Conservation (phyloP, 2,329 filamentous ascomycete genomes). For the Colletotrichum brevisporum region DNA sequence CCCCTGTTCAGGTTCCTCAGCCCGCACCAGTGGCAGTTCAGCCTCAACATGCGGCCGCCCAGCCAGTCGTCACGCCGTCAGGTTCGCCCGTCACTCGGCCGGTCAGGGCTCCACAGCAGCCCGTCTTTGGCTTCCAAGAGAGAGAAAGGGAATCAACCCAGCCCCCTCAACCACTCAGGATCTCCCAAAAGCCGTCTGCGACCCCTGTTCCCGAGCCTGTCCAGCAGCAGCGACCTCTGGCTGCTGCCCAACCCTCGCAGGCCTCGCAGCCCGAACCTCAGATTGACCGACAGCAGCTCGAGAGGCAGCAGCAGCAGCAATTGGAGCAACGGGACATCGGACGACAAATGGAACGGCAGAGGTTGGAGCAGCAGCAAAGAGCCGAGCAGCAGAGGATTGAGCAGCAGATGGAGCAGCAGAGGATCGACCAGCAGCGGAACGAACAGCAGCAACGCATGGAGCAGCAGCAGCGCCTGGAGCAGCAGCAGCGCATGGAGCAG, state of each 20-base stretch:
- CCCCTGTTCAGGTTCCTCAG: conserved; percentile 36
- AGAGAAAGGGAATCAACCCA: conserved; percentile 55
- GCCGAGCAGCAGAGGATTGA: conserved; percentile 42
- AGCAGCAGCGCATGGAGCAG: too few species aligned
- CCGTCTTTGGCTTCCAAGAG: conserved; percentile 60
- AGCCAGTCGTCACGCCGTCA: conserved; percentile 54
- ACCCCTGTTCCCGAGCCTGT: conserved; percentile 51
- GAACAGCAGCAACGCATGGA: conserved; percentile 35
- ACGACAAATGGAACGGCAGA: conserved; percentile 43
- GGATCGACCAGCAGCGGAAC: conserved; percentile 15
- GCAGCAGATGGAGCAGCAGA: conserved; percentile 42
- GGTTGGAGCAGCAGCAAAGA: conserved; percentile 42
- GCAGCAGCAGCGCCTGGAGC: conserved; percentile 15
- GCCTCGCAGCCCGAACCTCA: conserved; percentile 50
- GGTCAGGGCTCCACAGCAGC: conserved; percentile 57
- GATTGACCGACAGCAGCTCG: conserved; percentile 45
- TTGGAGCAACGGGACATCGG: conserved; percentile 48
- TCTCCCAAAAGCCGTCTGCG: conserved; percentile 56
- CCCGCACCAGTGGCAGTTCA: conserved; percentile 47
- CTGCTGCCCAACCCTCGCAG: conserved; percentile 53
- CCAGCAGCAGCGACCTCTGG: conserved; percentile 50
- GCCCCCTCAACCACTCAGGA: conserved; percentile 54
- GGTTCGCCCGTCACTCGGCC: conserved; percentile 63
- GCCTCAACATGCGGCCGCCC: conserved; percentile 54
- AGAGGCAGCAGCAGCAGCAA: conserved; percentile 39